These are phyloP conservation scores for Punica granatum DNA, from an alignment of 345 rosid genomes.

Conservation along the genomic window DNA sequence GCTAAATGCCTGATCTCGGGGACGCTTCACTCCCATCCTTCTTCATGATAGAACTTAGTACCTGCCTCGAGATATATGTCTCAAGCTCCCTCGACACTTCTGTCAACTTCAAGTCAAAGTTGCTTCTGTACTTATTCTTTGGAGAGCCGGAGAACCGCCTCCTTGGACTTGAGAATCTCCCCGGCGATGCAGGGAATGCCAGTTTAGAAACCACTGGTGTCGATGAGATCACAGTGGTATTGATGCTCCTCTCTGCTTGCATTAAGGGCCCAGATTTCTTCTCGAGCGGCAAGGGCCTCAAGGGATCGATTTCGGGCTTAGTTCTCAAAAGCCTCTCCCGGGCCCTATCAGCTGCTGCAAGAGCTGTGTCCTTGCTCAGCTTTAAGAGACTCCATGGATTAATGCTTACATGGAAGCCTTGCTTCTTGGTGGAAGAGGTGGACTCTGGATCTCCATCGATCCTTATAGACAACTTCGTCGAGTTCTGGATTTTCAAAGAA, in stretches of 20 bases:
- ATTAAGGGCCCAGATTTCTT: constrained; percentile 60
- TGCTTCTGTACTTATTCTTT: constrained; percentile 63
- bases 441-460: constrained; percentile 63
- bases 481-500: constrained; percentile 33
- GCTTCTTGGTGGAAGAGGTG: constrained; percentile 45
- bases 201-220: constrained; percentile 42
- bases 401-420: constrained; percentile 64
- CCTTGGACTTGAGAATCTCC: constrained; percentile 73
- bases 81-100: constrained; percentile 89
- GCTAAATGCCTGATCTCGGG: constrained; percentile 33
- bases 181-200: constrained; percentile 46
- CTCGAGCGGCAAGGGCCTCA: constrained; percentile 78
- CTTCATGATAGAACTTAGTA: constrained; percentile 64
- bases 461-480: constrained; percentile 54
- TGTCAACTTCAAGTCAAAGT: constrained; percentile 77
- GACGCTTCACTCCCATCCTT: constrained; percentile 66
- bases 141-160: constrained; percentile 85
- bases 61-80: constrained; percentile 82
- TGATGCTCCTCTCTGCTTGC: constrained; percentile 37
- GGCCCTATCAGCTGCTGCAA: constrained; percentile 88
- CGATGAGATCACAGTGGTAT: constrained; percentile 22
- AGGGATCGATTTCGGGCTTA: constrained; percentile 41
- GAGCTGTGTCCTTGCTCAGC: constrained; percentile 77
- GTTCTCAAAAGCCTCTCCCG: constrained; percentile 60
- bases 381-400: constrained; percentile 82